These are phyloP conservation scores for Immersiella caudata DNA, from an alignment of 495 filamentous ascomycete genomes.

Conservation along the genomic window DNA sequence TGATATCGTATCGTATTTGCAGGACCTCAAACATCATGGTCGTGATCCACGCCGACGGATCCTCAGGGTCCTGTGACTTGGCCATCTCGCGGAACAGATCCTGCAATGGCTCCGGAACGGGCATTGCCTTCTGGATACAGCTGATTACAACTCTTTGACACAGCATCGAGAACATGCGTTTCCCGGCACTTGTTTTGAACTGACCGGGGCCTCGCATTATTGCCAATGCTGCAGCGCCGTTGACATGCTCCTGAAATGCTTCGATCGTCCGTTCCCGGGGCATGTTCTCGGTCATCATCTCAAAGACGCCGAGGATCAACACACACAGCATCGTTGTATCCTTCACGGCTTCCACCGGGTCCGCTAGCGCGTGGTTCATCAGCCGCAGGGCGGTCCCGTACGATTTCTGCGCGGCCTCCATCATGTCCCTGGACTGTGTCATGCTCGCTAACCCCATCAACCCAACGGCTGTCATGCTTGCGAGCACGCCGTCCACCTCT, in stretches of 20 bases:
- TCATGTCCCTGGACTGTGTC: conserved; percentile 42
- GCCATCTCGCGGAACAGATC: conserved; percentile 42
- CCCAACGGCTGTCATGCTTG: conserved; percentile 54
- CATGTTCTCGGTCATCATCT: conserved; percentile 53
- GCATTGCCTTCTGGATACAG: conserved; percentile 42
- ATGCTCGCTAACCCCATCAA: conserved; percentile 51
- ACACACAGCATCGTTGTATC: conserved; percentile 66
- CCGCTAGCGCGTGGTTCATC: conserved; percentile 56
- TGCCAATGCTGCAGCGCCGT: conserved; percentile 60
- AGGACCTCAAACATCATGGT: conserved; percentile 47
- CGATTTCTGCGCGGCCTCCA: conserved; percentile 49
- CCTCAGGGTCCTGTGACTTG: conserved; percentile 25
- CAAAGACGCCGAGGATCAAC: conserved; percentile 62
- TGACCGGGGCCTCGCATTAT: conserved; percentile 60
- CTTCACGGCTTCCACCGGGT: conserved; percentile 57
- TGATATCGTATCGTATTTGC: conserved; percentile 50
- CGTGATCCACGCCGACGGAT: conserved; percentile 36
- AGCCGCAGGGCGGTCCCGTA: conserved; percentile 51
- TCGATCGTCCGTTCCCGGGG: conserved; percentile 47
- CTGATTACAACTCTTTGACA: conserved; percentile 49
- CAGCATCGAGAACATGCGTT: conserved; percentile 61
- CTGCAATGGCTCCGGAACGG: conserved; percentile 42
- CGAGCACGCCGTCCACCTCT: conserved; percentile 41
- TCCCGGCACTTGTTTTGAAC: conserved; percentile 57
- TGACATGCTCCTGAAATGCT: conserved; percentile 63